These are phyloP conservation scores for Pascua sp. DNA, from an alignment of 1,284 basidiomycete species.

Conservation along the genomic window DNA sequence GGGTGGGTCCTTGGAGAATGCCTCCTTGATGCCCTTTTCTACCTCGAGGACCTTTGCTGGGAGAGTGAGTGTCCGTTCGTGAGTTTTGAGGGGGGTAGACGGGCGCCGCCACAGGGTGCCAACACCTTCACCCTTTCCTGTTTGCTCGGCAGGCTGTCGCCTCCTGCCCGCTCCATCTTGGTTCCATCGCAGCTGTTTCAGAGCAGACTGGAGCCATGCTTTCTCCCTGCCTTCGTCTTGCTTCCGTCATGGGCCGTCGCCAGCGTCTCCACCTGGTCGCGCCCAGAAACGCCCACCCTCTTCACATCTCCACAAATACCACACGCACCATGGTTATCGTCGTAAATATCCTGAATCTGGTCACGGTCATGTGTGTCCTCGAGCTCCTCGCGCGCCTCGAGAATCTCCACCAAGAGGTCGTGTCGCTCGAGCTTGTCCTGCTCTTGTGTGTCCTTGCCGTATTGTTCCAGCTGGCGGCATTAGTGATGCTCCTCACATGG, in stretches of 20 bases:
- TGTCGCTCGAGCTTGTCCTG: constrained; percentile 71
- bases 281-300: neutral
- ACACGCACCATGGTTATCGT: constrained; percentile 62
- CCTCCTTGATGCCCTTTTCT: constrained; percentile 37
- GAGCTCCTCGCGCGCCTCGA: constrained; percentile 76
- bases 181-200: no score
- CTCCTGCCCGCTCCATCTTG: no score
- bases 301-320: neutral
- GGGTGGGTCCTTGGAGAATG: constrained; percentile 54
- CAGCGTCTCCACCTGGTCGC: neutral
- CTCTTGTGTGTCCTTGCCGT: constrained; percentile 64
- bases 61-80: constrained; percentile 1
- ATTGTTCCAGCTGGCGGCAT: constrained; percentile 54
- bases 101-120: neutral
- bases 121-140: neutral
- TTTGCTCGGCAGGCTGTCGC: no score
- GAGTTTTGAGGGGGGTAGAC: neutral
- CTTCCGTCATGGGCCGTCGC: neutral
- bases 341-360: constrained; percentile 57
- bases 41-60: constrained; percentile 59
- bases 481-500: neutral
- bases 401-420: constrained; percentile 69
- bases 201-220: no score
- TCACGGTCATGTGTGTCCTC: constrained; percentile 60
- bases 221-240: no score